Base-by-base conservation (phyloP, 805 yeast species). In the Yarrowia bubula region DNA sequence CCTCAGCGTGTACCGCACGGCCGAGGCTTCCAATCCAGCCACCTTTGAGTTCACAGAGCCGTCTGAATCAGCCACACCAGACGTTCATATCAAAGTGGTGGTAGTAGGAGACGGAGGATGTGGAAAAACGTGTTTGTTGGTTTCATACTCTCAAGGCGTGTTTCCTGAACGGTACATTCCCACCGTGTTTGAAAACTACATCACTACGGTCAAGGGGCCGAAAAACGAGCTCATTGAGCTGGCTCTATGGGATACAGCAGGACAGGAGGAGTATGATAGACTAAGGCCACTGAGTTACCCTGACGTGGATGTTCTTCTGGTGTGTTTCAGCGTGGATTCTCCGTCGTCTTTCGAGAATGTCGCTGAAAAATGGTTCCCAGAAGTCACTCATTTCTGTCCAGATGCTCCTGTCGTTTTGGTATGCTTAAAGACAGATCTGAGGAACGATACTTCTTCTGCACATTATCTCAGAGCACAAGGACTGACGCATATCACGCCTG, bases 101-200 rank as follows among this genome's bases (percentile, higher is more conserved):
- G 88, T 88, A 32, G 95, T 91, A 9, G 96, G 97, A 8, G 97
- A 90, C 74, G 92, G 93, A 70, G 92, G 90, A 15, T 87, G 95
- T 73, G 97, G 97, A n/a, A 90, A 90, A 74, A 91, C 96, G 0
- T 88, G 92, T 70, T 75, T 90, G 70, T 72, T 89, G 66, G 77
- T 80, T 35, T 76, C 89, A 17, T 91, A 87, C 73, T 82, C 90
- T 4, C 85, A 86, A 70, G 87, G 88, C 22, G 78, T 80, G 69
- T 89, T 88, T 72, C 95, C 96, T 1, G 83, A 82, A 48, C 80
- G 81, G 8, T 88, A 91, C 72, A 88, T 89, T 7, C 96, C 96
- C 0, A 89, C 95, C 0, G 86, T 90, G 33, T 89, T 90, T 76
- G 96, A 89, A 69, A 89, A 88, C 74, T 88, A 88, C 73, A 84